Conservation (phyloP, 1,284 basidiomycete genomes). For the Ustilago shanxiensis region DNA sequence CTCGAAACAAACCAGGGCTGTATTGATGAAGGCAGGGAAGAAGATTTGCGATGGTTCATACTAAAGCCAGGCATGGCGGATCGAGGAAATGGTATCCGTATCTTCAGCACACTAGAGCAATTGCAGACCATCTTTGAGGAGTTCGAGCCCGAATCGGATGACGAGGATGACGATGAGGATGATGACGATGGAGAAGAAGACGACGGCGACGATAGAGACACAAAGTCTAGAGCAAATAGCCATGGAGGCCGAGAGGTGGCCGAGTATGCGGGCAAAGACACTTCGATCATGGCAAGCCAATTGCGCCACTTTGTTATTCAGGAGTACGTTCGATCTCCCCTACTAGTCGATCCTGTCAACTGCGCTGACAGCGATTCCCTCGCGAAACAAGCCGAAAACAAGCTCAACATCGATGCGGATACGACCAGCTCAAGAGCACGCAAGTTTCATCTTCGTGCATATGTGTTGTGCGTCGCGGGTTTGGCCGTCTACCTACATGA, state of each 20-base stretch:
- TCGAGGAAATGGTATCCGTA: constrained; percentile 90
- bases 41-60: constrained; percentile 72
- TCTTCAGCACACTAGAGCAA: constrained; percentile 84
- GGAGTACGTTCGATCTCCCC: constrained; percentile 73
- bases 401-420: constrained; percentile 11
- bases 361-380: constrained; percentile 3
- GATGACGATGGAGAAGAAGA: constrained; percentile 56
- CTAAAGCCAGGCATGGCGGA: constrained; percentile 98
- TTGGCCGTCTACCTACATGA: constrained; percentile 76
- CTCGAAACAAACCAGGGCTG: constrained; percentile 70
- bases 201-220: neutral
- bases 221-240: neutral
- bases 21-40: constrained; percentile 54
- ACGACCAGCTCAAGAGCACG: constrained; percentile 11
- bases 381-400: neutral
- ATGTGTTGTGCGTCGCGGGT: constrained; percentile 80
- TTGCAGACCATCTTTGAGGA: constrained; percentile 84
- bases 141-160: constrained; percentile 78
- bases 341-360: constrained; percentile 35
- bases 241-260: neutral
- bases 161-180: constrained; percentile 71
- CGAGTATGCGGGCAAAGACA: constrained; percentile 46
- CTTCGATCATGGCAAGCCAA: constrained; percentile 76
- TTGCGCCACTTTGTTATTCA: constrained; percentile 97
- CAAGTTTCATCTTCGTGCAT: constrained; percentile 91